These are phyloP conservation scores for Quercus mongolica DNA, from an alignment of 306 rosid genomes.

Conservation along the genomic window DNA sequence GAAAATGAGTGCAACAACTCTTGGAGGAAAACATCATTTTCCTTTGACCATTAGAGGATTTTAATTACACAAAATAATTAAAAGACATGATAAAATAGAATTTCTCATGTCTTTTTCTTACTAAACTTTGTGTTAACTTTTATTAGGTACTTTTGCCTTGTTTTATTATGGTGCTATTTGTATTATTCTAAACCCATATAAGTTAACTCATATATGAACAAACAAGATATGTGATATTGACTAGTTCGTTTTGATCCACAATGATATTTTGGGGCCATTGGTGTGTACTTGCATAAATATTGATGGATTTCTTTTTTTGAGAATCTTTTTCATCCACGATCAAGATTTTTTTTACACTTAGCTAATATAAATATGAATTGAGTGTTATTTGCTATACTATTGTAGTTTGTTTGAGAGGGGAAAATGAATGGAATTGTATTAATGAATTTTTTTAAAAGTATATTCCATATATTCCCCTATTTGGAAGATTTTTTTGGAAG, in stretches of 20 bases:
- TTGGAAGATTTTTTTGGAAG: too few relatives aligned
- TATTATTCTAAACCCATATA: background rate
- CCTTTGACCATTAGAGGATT: background rate
- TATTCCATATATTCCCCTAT: too few relatives aligned
- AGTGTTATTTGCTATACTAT: too few relatives aligned
- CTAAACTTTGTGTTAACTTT: background rate
- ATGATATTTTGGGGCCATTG: background rate
- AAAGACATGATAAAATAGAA: background rate
- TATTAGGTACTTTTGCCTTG: background rate
- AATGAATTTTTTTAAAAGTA: too few relatives aligned
- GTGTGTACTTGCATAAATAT: background rate
- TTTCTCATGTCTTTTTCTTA: background rate
- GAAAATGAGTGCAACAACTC: conserved; percentile 2
- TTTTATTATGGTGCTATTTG: background rate
- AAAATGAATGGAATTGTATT: too few relatives aligned
- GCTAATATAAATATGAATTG: too few relatives aligned
- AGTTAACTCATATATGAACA: background rate
- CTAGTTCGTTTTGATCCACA: background rate
- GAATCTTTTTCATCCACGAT: too few relatives aligned
- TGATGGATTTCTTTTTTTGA: too few relatives aligned
- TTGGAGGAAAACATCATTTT: background rate
- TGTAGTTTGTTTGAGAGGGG: too few relatives aligned
- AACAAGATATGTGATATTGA: background rate
- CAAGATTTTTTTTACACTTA: too few relatives aligned
- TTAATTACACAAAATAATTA: background rate